Evolutionary conservation across 768 basidiomycete species (phyloP).

Genomic region (Candolleomyces eurysporus): DNA sequence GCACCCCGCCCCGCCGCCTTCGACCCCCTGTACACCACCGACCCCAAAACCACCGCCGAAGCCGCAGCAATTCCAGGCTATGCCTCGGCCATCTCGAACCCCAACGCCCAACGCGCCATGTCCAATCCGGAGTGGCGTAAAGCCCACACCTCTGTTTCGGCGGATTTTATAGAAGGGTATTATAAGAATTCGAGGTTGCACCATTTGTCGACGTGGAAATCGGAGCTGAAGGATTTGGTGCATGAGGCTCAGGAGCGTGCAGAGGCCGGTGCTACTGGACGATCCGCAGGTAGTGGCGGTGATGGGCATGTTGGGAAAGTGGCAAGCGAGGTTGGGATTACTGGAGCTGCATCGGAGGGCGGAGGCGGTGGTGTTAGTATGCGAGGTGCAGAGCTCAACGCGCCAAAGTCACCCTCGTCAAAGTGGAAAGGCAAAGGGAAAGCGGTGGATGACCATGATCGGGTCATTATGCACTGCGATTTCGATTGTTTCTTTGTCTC

Average conservation of each 20-base stretch:
- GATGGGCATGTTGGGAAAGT: constrained; percentile 30
- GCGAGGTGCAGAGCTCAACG: constrained; percentile 47
- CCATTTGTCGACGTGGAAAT: constrained; percentile 88
- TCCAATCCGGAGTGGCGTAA: constrained; percentile 82
- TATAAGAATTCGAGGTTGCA: constrained; percentile 90
- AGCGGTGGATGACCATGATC: constrained; percentile 48
- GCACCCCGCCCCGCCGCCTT: not conserved
- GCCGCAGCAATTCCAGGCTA: constrained; percentile 57
- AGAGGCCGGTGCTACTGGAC: constrained; percentile 33
- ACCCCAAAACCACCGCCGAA: constrained; percentile 40
- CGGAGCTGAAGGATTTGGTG: constrained; percentile 80
- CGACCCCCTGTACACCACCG: constrained; percentile 35
- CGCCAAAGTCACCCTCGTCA: constrained; percentile 40
- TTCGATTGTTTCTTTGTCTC: constrained; percentile 98
- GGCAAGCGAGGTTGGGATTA: constrained; percentile 17
- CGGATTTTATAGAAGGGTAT: constrained; percentile 84
- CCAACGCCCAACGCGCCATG: constrained; percentile 75
- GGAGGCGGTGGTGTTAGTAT: constrained; percentile 42
- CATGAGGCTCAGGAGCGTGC: constrained; percentile 74
- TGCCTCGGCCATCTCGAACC: constrained; percentile 67
- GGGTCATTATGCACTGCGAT: constrained; percentile 88
- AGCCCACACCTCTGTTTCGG: constrained; percentile 82
- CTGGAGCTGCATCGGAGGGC: not conserved
- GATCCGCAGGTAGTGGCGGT: constrained; percentile 8
- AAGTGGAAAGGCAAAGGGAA: constrained; percentile 61